These are phyloP conservation scores for Thoreauomyces humboldtii DNA, from an alignment of 192 early-diverging fungal genomes.

Conservation along the genomic window DNA sequence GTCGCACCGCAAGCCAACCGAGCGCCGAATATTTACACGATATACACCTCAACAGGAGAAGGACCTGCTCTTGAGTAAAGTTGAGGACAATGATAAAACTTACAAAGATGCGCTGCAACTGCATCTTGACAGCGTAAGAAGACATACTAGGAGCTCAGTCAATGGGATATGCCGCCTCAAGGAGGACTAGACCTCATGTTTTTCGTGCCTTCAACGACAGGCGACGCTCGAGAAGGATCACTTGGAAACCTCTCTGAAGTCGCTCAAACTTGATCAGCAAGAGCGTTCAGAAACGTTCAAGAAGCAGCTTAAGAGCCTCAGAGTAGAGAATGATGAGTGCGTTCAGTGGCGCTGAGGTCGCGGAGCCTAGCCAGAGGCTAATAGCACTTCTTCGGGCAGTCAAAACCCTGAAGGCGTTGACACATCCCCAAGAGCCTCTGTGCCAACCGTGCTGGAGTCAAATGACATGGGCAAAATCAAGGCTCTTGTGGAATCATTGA, in stretches of 20 bases:
- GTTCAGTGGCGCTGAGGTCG: too few relatives aligned
- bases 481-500: constrained; percentile 15
- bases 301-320: constrained; percentile 19
- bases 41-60: constrained; percentile 24
- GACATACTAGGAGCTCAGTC: too few relatives aligned
- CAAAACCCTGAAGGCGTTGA: not conserved
- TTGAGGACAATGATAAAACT: constrained; percentile 21
- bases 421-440: constrained; percentile 3
- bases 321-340: constrained; percentile 11
- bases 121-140: constrained; percentile 28
- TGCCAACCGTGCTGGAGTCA: not conserved
- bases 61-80: constrained; percentile 14
- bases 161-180: too few relatives aligned
- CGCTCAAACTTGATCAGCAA: constrained; percentile 18
- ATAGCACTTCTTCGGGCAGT: too few relatives aligned
- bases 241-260: constrained; percentile 13
- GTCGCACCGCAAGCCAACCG: not conserved
- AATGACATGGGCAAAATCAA: constrained; percentile 20
- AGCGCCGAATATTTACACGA: not conserved
- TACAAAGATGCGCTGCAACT: constrained; percentile 32
- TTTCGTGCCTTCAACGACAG: too few relatives aligned
- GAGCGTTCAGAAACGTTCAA: constrained; percentile 22
- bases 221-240: constrained; percentile 23
- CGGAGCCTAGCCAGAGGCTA: too few relatives aligned
- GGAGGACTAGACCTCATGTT: too few relatives aligned